Evolutionary conservation across 164 flowering plant species (phyloP), one percentile per base, ranked within the genome.

Genomic region (Chimonanthus salicifolius): DNA sequence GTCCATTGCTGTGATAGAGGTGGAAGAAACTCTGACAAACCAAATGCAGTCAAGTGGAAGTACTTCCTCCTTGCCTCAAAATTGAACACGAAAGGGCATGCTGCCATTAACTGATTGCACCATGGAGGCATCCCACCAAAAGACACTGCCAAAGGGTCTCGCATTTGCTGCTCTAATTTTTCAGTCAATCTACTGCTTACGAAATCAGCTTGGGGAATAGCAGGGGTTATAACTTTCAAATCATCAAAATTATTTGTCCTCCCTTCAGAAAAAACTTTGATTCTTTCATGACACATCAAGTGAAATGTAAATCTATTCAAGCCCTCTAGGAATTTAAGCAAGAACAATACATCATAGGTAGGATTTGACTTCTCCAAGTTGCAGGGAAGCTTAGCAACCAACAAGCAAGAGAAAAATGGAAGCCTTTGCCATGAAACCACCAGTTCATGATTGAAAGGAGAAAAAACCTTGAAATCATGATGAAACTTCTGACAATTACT

Each of bases 91-190:
- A 92, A 92, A 0, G 99, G 97, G 78, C 86, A 92, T 67, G 84
- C 85, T 62, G 69, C 69, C 83, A 96, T 84, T 67, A 96, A 82
- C 78, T 90, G 88, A 68, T 68, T 78, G 78, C 94, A 96, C 99
- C 99, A 96, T 16, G 84, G 72, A 70, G 98, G 97, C 85, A 96
- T 78, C 68, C 89, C 88, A 81, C 91, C 91, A 71, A 62, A 64
- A 16, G 87, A 82, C 18, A 88, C 76, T 65, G 88, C 83, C 75
- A 87, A 75, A 65, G 92, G 79, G 58, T 96, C 97, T 45, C 85
- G 85, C 89, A 96, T 86, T 81, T 94, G 99, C 81, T 90, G 97
- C 77, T 90, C 95, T 46, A 96, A 77, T 79, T 94, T 96, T 72
- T 90, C 97, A 47, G 98, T 88, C 76, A 96, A 73, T 77, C 86